Evolutionary conservation across 192 early-diverging fungal genomes (phyloP).

Genomic region (Martensiomyces pterosporus): DNA sequence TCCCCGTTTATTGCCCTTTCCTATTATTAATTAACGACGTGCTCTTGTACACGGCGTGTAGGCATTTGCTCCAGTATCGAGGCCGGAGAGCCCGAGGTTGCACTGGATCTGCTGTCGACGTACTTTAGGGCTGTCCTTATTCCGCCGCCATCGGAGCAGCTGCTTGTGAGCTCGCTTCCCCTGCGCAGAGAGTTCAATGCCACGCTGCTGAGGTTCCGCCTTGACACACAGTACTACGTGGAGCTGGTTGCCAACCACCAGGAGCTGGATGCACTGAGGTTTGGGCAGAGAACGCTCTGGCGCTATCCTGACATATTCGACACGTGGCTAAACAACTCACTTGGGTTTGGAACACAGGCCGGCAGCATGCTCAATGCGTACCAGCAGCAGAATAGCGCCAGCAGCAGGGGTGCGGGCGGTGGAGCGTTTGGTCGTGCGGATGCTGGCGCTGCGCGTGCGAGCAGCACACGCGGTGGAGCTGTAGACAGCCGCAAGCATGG

Average conservation of each 20-base stretch:
- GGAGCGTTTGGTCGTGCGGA: no score
- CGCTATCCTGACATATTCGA: conserved; percentile 40
- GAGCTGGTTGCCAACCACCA: conserved; percentile 37
- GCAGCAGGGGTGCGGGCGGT: no score
- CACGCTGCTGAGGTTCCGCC: conserved; percentile 38
- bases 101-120: conserved; percentile 34
- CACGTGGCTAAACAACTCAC: conserved; percentile 28
- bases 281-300: conserved; percentile 37
- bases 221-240: conserved; percentile 44
- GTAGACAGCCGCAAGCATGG: no score
- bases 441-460: no score
- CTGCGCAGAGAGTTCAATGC: conserved; percentile 29
- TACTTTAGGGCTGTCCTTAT: conserved; percentile 43
- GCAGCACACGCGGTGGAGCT: no score
- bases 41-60: conserved; percentile 2
- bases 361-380: no score
- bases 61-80: conserved; percentile 42
- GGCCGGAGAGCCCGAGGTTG: conserved; percentile 36
- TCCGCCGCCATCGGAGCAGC: conserved; percentile 15
- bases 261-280: conserved; percentile 35
- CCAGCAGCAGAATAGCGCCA: no score
- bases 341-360: no score
- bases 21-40: no score
- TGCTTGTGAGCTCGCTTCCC: conserved; percentile 11
- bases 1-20: no score